Conservation (phyloP, 2,329 filamentous ascomycete species). For the Gliomastix tumulicola region DNA sequence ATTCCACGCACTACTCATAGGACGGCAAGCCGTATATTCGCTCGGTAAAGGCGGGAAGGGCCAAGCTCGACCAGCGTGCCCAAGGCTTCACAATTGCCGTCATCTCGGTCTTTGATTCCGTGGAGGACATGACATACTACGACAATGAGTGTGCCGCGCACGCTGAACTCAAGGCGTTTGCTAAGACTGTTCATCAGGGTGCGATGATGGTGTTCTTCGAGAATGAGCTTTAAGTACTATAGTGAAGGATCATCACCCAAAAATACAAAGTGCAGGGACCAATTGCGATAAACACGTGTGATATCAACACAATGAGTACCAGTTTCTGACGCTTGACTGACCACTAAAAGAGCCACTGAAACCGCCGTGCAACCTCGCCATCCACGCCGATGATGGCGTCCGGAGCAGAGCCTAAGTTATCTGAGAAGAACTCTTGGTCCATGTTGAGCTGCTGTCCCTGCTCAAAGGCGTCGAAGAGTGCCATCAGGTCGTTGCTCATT, state of each 20-base stretch:
- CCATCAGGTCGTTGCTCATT: slow-evolving; percentile 25
- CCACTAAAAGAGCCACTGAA: background rate
- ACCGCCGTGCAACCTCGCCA: background rate
- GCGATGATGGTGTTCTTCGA: slow-evolving; percentile 48
- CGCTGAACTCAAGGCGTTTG: slow-evolving; percentile 19
- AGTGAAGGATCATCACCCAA: background rate
- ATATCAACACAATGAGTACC: background rate
- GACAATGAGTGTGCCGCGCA: slow-evolving; percentile 35
- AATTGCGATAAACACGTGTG: no score
- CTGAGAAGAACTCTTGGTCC: background rate
- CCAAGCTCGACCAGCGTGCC: slow-evolving; percentile 44
- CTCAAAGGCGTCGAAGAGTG: slow-evolving; percentile 25
- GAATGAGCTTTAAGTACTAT: slow-evolving; percentile 7
- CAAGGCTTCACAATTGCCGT: slow-evolving; percentile 53
- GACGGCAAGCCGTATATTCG: slow-evolving; percentile 56
- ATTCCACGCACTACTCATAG: no score
- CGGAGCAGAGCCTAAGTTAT: no score
- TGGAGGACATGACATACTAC: slow-evolving; percentile 56
- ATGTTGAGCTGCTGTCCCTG: slow-evolving; percentile 15
- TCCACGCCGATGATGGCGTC: background rate
- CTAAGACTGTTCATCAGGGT: slow-evolving; percentile 20
- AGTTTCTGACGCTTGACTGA: background rate
- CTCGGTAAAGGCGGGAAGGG: slow-evolving; percentile 36
- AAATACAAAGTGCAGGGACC: no score
- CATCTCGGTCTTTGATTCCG: slow-evolving; percentile 46